phyloP scores from a whole-genome alignment of 2,329 filamentous ascomycete species.

The Arachnomyces sp. region DNA sequence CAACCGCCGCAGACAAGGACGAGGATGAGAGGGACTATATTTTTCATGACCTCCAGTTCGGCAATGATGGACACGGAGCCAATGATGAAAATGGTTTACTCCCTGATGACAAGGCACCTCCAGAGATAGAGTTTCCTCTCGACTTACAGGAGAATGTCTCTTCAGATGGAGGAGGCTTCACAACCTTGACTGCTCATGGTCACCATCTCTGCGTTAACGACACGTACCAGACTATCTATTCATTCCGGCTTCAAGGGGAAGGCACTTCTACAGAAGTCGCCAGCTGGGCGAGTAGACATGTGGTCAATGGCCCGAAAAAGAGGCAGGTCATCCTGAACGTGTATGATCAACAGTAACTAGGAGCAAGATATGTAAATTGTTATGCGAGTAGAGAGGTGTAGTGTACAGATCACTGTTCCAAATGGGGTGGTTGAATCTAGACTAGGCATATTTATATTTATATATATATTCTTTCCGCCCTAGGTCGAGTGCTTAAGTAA shows the following conservation, averaged over 20 bases:
- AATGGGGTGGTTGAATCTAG: too few species aligned
- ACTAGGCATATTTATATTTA: too few species aligned
- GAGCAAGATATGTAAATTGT: slow-evolving; percentile 3
- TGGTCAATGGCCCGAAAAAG: slow-evolving; percentile 40
- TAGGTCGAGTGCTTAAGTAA: too few species aligned
- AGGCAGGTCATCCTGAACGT: slow-evolving; percentile 38
- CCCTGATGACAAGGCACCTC: slow-evolving; percentile 18
- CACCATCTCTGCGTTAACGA: slow-evolving; percentile 41
- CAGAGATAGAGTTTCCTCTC: neutral
- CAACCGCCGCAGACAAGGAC: slow-evolving; percentile 1
- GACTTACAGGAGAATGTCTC: neutral
- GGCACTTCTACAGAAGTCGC: slow-evolving; percentile 23
- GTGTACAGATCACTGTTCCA: too few species aligned
- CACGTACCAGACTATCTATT: slow-evolving; percentile 39
- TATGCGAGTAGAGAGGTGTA: too few species aligned
- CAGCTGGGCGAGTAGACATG: slow-evolving; percentile 38
- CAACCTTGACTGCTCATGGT: slow-evolving; percentile 30
- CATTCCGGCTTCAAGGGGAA: slow-evolving; percentile 28
- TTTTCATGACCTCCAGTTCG: slow-evolving; percentile 37
- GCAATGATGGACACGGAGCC: slow-evolving; percentile 6
- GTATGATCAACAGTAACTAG: slow-evolving; percentile 17
- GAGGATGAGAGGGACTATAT: slow-evolving; percentile 35
- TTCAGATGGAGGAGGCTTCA: slow-evolving; percentile 13
- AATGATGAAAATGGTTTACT: slow-evolving; percentile 2
- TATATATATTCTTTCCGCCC: too few species aligned